A percentile compares a stretch with the other conserved stretches of the same genome.
Evolutionary conservation across 2,329 filamentous ascomycete species (phyloP).

Genomic region (Akanthomyces dipterigenus): DNA sequence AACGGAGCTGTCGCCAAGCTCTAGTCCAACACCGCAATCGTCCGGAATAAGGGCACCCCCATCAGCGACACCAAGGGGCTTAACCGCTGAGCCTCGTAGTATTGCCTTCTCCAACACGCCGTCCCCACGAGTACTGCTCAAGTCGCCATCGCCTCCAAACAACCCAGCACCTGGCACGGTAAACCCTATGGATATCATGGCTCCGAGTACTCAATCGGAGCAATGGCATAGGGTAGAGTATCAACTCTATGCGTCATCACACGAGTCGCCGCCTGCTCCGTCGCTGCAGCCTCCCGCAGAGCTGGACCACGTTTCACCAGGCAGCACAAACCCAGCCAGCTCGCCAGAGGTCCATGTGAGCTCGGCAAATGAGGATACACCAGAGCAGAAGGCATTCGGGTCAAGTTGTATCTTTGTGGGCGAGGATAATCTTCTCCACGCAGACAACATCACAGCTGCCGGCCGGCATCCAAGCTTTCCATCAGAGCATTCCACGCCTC

Average conservation of each 20-base stretch:
- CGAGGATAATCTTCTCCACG: conserved; percentile 19
- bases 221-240: conserved; percentile 31
- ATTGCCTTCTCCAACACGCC: conserved; percentile 15
- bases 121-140: not conserved
- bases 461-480: conserved; percentile 27
- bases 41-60: not conserved
- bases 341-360: not conserved
- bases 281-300: not conserved
- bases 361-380: not conserved
- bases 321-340: not conserved
- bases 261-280: conserved; percentile 19
- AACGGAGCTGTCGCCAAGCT: conserved; percentile 20
- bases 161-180: conserved; percentile 40
- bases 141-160: conserved; percentile 24
- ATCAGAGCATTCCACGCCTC: conserved; percentile 37
- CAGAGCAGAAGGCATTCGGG: not conserved
- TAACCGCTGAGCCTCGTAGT: conserved; percentile 7
- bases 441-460: conserved; percentile 19
- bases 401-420: conserved; percentile 12
- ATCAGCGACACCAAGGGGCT: conserved; percentile 5
- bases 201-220: conserved; percentile 31
- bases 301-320: not conserved
- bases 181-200: conserved; percentile 50
- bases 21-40: conserved; percentile 1
- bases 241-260: conserved; percentile 24